Evolutionary conservation across 495 filamentous ascomycete species (phyloP), one percentile per base, ranked within the genome.

Genomic region (Bombardia bombarda): DNA sequence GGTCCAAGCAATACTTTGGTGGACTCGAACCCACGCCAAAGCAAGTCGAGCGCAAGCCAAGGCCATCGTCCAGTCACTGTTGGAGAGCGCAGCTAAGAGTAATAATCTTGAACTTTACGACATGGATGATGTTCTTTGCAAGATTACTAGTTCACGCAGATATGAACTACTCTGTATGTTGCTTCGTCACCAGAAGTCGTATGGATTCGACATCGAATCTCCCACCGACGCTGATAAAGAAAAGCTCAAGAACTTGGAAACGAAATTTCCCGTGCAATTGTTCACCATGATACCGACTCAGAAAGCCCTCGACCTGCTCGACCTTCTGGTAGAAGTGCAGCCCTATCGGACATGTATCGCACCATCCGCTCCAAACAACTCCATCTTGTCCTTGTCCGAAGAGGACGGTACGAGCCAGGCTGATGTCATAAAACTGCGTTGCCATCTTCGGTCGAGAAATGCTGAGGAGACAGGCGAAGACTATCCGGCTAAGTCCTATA

Each of bases 171-270:
- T 49, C 10, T 8, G 31, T 8, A 26, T 44, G 19, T 4, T 51
- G 9, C 26, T 53, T 22, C 42, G 38, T 10, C 26, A 33, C 26
- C 39, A 44, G 4, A 37, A 42, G 20, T 18, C 25, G 14, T 47
- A 41, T 23, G 34, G 31, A 3, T 30, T 50, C 36, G 20, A 50
- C 35, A 38, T 50, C 12, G 50, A 41, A 1, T 10, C 26, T n/a
- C 20, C 39, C 12, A 25, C 10, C 4, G 35, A 24, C 1, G 30
- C 22, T 3, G 44, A 39, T 28, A 52, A 36, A 16, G 40, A 33
- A 14, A 40, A 41, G 32, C 18, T 53, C 21, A 45, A 43, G 26
- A 21, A 31, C 8, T 18, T 44, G 7, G n/a, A 38, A 4, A 5
- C 2, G n/a, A 9, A 20, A 10, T 43, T 48, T 16, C 38, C 46